These are phyloP conservation scores for Cornus kousa DNA, from an alignment of 148 eudicot species.

Conservation along the genomic window DNA sequence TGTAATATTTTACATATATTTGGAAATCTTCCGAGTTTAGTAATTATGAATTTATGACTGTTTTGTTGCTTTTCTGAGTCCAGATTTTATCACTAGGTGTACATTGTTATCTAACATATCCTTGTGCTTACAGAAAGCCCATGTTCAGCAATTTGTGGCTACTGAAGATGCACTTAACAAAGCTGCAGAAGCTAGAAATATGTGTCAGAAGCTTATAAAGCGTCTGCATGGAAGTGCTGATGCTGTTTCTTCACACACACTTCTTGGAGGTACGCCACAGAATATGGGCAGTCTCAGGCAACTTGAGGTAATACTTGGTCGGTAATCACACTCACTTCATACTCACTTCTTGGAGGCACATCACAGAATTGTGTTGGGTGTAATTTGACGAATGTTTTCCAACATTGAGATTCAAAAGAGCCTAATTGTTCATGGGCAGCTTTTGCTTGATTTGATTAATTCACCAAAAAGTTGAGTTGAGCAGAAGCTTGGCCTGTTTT, in stretches of 20 bases:
- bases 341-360: conserved; percentile 53
- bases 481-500: no score
- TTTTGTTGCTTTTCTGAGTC: not conserved
- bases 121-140: conserved; percentile 71
- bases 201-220: conserved; percentile 68
- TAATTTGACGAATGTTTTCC: not conserved
- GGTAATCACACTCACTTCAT: conserved; percentile 19
- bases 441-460: not conserved
- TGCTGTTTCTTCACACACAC: conserved; percentile 45
- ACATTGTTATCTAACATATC: not conserved
- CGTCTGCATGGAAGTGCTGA: conserved; percentile 88
- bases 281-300: conserved; percentile 88
- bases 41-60: not conserved
- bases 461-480: not conserved
- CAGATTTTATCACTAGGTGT: not conserved
- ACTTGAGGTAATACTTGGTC: conserved; percentile 62
- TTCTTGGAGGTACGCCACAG: conserved; percentile 66
- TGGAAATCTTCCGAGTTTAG: not conserved
- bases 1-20: not conserved
- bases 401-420: not conserved
- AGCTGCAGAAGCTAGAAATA: conserved; percentile 87
- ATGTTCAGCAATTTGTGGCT: conserved; percentile 98
- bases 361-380: conserved; percentile 42
- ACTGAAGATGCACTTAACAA: conserved; percentile 96
- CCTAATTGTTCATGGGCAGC: not conserved